Evolutionary conservation across 768 basidiomycete genomes (phyloP), one percentile per base, ranked within the genome.

Genomic region (Mrakia frigida): DNA sequence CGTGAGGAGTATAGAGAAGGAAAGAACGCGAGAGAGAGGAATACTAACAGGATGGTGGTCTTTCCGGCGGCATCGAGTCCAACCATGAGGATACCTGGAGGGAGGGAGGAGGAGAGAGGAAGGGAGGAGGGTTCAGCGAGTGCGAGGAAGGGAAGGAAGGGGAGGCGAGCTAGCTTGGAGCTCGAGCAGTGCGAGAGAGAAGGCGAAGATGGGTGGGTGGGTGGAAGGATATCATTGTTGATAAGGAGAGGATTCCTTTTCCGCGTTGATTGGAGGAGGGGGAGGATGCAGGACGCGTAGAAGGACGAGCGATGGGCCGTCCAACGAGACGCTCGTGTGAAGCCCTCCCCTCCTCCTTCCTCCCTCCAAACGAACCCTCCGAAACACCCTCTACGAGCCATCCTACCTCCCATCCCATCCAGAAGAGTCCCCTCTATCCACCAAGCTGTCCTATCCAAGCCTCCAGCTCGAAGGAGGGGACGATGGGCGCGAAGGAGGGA

Each of bases 51-150:
- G 82, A 98, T 99, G 77, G 85, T 84, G 80, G 94, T 97, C 86
- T 98, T 81, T 79, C 81, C 81, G 81, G 96, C 96, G 82, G 97
- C 97, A 83, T 99, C 97, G 82, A 99, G 93, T 86, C 97, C 97
- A 83, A 99, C 96, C 96, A 99, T 99, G 85, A 99, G 87, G 87
- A 99, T 98, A 84, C 96, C 95, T 97, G 82, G 1, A 21, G 50
- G 31, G 43, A 67, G 28, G 60, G n/a, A 68, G 23, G 39, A 50
- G 25, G 16, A 6, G 33, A 41, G 50, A 7, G 4, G 37, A 39
- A 78, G 80, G 79, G 73, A 85, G 93, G 84, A 85, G 95, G 93
- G 93, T 94, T 98, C 98, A 86, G 98, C 95, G 89, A 90, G 94
- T 88, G 95, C 95, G 85, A 14, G 46, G 46, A 93, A 94, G 81